A percentile compares a stretch with the other conserved stretches of the same genome.
These are phyloP conservation scores for Blastocystis hominis DNA, from an alignment of 352 stramenopile species.

Conservation along the genomic window DNA sequence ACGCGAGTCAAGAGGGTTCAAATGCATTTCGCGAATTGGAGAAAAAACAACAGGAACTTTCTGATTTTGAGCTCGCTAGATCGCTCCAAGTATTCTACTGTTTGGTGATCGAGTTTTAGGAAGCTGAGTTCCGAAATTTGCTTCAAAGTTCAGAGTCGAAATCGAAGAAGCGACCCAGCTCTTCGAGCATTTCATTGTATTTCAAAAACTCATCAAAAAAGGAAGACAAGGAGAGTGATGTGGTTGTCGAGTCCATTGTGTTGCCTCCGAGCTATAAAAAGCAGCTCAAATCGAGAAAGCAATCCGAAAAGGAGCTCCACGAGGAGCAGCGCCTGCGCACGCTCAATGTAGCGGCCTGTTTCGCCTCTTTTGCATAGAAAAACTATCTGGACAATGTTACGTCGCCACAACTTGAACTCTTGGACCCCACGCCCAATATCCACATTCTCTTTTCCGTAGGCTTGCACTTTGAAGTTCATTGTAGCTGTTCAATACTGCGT, in stretches of 20 bases:
- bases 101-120: neutral
- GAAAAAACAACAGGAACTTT: neutral
- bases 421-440: slow-evolving; percentile 19
- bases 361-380: neutral
- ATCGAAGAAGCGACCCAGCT: neutral
- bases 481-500: slow-evolving; percentile 73
- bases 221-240: neutral
- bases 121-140: neutral
- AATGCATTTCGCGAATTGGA: neutral
- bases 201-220: neutral
- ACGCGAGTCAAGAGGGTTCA: neutral
- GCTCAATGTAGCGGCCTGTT: neutral
- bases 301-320: neutral
- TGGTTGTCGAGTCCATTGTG: neutral
- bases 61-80: slow-evolving; percentile 13
- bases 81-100: neutral
- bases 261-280: too few relatives aligned
- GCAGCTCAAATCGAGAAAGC: neutral
- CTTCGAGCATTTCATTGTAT: neutral
- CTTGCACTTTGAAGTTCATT: neutral
- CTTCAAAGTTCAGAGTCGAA: neutral
- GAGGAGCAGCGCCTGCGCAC: neutral
- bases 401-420: neutral
- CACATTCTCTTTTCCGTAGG: neutral
- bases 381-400: neutral